Base-by-base conservation (phyloP, 2,329 filamentous ascomycete genomes). In the Emmonsiellopsis sp. region DNA sequence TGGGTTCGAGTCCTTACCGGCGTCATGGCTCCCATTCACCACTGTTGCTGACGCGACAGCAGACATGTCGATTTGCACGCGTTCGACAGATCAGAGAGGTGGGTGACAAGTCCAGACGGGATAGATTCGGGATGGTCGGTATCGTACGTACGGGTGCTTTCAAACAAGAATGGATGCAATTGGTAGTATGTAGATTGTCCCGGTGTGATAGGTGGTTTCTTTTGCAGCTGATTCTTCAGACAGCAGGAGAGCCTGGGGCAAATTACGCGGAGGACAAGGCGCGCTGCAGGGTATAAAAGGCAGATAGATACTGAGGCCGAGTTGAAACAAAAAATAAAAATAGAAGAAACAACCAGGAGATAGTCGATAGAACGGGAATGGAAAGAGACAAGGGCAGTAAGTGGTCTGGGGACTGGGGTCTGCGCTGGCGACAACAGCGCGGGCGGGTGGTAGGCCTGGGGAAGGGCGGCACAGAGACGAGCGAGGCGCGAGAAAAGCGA, bases 1-100 rank as follows among this genome's bases (percentile, higher is more conserved):
- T 27, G 67, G 55, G 51, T 63, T 68, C n/a, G 64, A 61, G 40
- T 67, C 63, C 53, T 64, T 64, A 27, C 44, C 54, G 47, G 46
- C 39, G 14, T 60, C 58, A 49, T 55, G 56, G 51, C 52, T 70
- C 64, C 11, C 65, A 58, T 45, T 68, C 64, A 54, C 67, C 63
- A 57, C 58, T 44, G 68, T 58, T n/a, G 63, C 59, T 42, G 67
- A 60, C 49, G 68, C 64, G 52, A 69, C 63, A 51, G 68, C 62
- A 40, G 66, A 65, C 69, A 72, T 71, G 36, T 37, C 60, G 39
- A 39, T 39, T 21, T 37, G 32, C 48, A 5, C 42, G 27, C 9
- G 46, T 37, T 49, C 14, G 27, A 36, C 40, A 27, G 37, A 36
- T 39, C 8, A 27, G 11, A 52, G 37, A 21, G 39, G 3, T 48